These are phyloP conservation scores for Neurospora sp. DNA, from an alignment of 495 filamentous ascomycete genomes.

Conservation along the genomic window DNA sequence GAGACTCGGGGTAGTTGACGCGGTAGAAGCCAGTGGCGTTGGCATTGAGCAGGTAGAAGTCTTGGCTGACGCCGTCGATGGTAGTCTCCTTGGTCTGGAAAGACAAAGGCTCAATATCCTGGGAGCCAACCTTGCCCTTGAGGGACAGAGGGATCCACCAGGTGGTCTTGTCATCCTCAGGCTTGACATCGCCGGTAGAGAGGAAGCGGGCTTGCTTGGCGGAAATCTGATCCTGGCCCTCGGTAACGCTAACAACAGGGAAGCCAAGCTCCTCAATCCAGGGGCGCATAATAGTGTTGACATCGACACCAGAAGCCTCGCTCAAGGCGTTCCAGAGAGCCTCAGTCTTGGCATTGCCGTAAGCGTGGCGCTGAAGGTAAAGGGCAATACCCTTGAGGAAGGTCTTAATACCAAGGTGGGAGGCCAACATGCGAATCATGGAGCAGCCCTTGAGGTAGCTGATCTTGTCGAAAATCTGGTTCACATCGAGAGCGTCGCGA, in stretches of 20 bases:
- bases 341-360: conserved; percentile 88
- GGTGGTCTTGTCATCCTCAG: conserved; percentile 76
- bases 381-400: conserved; percentile 82
- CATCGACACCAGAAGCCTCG: conserved; percentile 79
- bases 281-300: conserved; percentile 74
- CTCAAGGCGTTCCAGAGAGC: conserved; percentile 89
- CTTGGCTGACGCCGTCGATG: conserved; percentile 60
- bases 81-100: conserved; percentile 68
- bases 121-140: conserved; percentile 46
- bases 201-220: conserved; percentile 83
- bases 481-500: conserved; percentile 78
- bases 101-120: conserved; percentile 40
- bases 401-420: conserved; percentile 70
- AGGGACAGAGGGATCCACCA: conserved; percentile 94
- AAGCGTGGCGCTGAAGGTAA: conserved; percentile 80
- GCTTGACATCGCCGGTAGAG: conserved; percentile 73
- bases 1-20: conserved; percentile 75
- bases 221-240: conserved; percentile 60
- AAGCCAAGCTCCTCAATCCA: conserved; percentile 96
- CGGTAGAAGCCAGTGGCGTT: conserved; percentile 86
- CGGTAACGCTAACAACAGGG: conserved; percentile 75
- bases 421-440: conserved; percentile 86
- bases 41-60: conserved; percentile 88
- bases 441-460: conserved; percentile 94
- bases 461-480: conserved; percentile 94